Evolutionary conservation across 306 rosid species (phyloP).

Genomic region (Fragaria iinumae): DNA sequence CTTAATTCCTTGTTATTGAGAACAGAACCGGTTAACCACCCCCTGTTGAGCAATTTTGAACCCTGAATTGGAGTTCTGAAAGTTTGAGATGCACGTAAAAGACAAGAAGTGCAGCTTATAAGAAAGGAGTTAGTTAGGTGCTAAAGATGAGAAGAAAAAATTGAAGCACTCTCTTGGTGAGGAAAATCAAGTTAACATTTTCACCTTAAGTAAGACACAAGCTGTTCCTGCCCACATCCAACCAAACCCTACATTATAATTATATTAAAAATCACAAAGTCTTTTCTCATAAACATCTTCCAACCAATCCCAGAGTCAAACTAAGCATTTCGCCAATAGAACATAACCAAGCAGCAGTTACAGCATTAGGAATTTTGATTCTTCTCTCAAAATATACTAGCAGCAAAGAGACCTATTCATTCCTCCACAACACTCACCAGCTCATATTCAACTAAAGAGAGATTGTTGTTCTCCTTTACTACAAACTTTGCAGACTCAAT

Average conservation of each 20-base stretch:
- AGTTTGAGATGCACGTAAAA: not conserved
- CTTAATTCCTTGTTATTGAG: too few relatives aligned
- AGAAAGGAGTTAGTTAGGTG: not conserved
- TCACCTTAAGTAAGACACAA: not conserved
- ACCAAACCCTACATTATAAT: slow-evolving; percentile 18
- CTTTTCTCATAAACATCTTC: slow-evolving; percentile 14
- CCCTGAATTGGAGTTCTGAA: not conserved
- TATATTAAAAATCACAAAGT: slow-evolving; percentile 12
- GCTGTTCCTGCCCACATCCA: slow-evolving; percentile 25
- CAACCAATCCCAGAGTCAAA: slow-evolving; percentile 15
- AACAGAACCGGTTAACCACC: not conserved
- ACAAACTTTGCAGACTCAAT: slow-evolving; percentile 48
- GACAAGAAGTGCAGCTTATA: too few relatives aligned
- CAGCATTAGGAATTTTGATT: slow-evolving; percentile 23
- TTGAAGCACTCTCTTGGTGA: not conserved
- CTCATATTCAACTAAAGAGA: slow-evolving; percentile 56
- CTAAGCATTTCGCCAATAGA: slow-evolving; percentile 17
- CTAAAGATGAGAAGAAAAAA: not conserved
- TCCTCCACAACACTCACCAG: slow-evolving; percentile 51
- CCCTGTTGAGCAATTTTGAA: not conserved
- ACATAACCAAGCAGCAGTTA: slow-evolving; percentile 19
- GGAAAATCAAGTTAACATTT: slow-evolving; percentile 22
- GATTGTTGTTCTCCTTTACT: slow-evolving; percentile 64
- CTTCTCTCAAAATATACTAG: slow-evolving; percentile 22
- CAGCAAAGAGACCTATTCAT: slow-evolving; percentile 20